Evolutionary conservation across 2,329 filamentous ascomycete genomes (phyloP).

Genomic region (Botrytis porri): DNA sequence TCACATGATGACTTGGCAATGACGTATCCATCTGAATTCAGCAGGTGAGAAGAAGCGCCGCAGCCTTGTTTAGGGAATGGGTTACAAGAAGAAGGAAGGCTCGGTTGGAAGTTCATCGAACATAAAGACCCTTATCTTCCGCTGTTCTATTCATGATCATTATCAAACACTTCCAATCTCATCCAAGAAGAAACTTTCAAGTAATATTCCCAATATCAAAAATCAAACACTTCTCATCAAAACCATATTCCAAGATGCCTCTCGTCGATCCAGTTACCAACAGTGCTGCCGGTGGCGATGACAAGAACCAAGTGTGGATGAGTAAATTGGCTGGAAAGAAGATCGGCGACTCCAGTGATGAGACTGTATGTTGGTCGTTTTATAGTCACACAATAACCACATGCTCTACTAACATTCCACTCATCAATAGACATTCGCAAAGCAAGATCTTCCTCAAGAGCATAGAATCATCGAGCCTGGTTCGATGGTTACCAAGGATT

Average conservation of each 20-base stretch:
- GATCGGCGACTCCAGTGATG: conserved; percentile 51
- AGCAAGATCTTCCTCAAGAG: conserved; percentile 55
- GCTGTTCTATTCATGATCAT: neutral
- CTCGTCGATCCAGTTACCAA: conserved; percentile 61
- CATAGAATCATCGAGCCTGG: conserved; percentile 57
- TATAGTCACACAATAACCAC: neutral
- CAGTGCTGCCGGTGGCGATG: conserved; percentile 33
- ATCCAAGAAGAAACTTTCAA: neutral
- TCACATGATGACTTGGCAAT: conserved; percentile 2
- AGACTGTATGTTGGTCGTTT: conserved; percentile 46
- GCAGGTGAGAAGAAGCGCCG: conserved; percentile 2
- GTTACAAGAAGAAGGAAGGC: conserved; percentile 1
- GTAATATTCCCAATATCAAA: neutral
- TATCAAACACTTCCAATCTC: conserved; percentile 12
- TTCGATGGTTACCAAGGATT: conserved; percentile 57
- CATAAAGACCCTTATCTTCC: neutral
- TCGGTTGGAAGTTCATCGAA: neutral
- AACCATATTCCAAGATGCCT: conserved; percentile 51
- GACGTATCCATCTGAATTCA: conserved; percentile 9
- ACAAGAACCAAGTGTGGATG: conserved; percentile 54
- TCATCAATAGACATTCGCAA: conserved; percentile 53
- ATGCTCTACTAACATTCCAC: conserved; percentile 3
- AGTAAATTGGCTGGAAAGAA: conserved; percentile 64
- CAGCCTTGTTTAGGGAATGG: conserved; percentile 1
- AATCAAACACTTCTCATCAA: conserved; percentile 23